Conservation (phyloP, 2,329 filamentous ascomycete genomes). For the Fusarium sulawesiense region DNA sequence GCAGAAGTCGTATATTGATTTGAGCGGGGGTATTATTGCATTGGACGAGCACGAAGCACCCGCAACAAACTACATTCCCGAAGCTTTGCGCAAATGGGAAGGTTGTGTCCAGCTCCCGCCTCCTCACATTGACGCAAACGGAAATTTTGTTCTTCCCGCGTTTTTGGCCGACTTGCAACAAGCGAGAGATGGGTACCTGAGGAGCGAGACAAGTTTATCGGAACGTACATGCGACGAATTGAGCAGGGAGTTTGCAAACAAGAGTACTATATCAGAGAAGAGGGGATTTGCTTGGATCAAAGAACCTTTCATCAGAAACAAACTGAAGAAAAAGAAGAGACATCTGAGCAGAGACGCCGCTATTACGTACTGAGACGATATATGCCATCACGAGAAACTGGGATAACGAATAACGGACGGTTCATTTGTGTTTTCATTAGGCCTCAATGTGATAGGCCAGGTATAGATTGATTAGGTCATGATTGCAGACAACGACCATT, state of each 20-base stretch:
- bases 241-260: background rate
- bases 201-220: conserved; percentile 23
- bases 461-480: conserved; percentile 7
- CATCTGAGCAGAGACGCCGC: conserved; percentile 19
- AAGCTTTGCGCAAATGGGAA: conserved; percentile 20
- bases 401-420: background rate
- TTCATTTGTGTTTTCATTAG: conserved; percentile 1
- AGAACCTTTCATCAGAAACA: conserved; percentile 17
- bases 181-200: conserved; percentile 7
- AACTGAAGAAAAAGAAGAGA: conserved; percentile 33
- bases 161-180: conserved; percentile 34
- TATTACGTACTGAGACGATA: conserved; percentile 5
- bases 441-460: background rate
- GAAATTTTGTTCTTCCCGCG: conserved; percentile 21
- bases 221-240: conserved; percentile 26
- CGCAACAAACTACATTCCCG: background rate
- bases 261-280: conserved; percentile 17
- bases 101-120: conserved; percentile 46
- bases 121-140: conserved; percentile 33
- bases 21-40: conserved; percentile 35
- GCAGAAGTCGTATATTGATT: conserved; percentile 47
- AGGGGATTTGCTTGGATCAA: conserved; percentile 25
- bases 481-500: background rate
- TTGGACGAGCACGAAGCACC: conserved; percentile 39
- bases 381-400: background rate